Evolutionary conservation across 106 monocot species (phyloP), one percentile per base, ranked within the genome.

Genomic region (Phalaenopsis aphrodite): DNA sequence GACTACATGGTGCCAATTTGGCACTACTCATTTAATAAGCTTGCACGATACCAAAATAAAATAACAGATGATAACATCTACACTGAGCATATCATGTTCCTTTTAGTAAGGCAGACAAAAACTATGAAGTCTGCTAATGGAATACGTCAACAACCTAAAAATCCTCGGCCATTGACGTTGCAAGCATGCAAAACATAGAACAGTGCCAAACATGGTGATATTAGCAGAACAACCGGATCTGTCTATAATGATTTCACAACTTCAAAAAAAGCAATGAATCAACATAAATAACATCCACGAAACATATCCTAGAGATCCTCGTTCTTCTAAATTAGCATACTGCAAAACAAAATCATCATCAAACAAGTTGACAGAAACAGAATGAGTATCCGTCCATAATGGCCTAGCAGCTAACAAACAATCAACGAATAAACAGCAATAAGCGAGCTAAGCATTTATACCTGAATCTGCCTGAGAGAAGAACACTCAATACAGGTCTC

Each of bases 401-500:
- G 36, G 2, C 23, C 69, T 38, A 11, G 14, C 39, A 39, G 4
- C 38, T 39, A 23, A 39, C 14, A 69, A 39, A 69, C 39, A 39
- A 0, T 5, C 69, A 38, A 39, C 39, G 15, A 69, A 69, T 10
- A 0, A 69, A 69, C 38, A 39, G 12, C 12, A 69, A 38, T 23
- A 69, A 14, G 2, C 36, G 11, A 72, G 37, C 23, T 55, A 77
- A 77, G 8, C 38, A 77, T 24, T 3, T 61, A 17, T 78, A 91
- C 97, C 94, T 98, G 97, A 75, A 98, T 98, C 84, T 94, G 94
- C 79, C 92, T 83, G 38, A 94, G 90, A 36, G 94, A 88, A 23
- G 98, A 98, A 83, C 98, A 98, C 66, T 94, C 98, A 8, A 98
- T 92, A 79, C 98, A 98, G 8, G 94, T 98, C 75, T 94, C 92